A percentile compares a stretch with the other conserved stretches of the same genome.
Conservation (phyloP, 306 rosid genomes). For the Medicago lupulina region DNA sequence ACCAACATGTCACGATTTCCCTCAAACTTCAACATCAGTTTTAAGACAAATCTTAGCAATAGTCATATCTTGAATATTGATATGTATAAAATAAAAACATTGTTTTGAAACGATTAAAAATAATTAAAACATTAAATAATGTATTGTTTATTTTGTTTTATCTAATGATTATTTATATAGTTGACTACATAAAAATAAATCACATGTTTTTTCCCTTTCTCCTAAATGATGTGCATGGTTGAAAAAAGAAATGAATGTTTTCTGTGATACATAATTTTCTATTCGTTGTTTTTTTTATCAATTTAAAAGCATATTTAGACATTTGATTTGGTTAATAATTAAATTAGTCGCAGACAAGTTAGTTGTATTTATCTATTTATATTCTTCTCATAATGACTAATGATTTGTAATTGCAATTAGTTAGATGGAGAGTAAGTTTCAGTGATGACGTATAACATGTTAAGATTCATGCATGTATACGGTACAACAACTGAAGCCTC, state of each 20-base stretch:
- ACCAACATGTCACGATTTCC: too few relatives aligned
- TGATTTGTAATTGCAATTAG: conserved; percentile 37
- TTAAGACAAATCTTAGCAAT: too few relatives aligned
- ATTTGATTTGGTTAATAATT: not conserved
- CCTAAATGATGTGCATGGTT: too few relatives aligned
- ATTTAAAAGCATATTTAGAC: not conserved
- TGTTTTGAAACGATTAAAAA: too few relatives aligned
- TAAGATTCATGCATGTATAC: conserved; percentile 45
- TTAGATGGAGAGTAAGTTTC: conserved; percentile 61
- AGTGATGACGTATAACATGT: conserved; percentile 43
- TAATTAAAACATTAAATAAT: too few relatives aligned
- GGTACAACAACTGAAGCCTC: conserved; percentile 37
- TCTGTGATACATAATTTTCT: too few relatives aligned
- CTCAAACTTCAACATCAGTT: too few relatives aligned
- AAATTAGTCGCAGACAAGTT: not conserved
- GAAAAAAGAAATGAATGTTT: too few relatives aligned
- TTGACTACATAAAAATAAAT: not conserved
- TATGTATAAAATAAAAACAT: too few relatives aligned
- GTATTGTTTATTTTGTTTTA: not conserved
- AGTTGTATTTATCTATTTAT: conserved; percentile 23
- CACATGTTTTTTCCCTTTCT: too few relatives aligned
- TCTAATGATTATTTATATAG: not conserved
- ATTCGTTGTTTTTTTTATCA: too few relatives aligned
- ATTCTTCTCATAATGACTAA: conserved; percentile 15
- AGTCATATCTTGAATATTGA: too few relatives aligned